Conservation (phyloP, 352 stramenopile species). For the Globisporangium spiculum region DNA sequence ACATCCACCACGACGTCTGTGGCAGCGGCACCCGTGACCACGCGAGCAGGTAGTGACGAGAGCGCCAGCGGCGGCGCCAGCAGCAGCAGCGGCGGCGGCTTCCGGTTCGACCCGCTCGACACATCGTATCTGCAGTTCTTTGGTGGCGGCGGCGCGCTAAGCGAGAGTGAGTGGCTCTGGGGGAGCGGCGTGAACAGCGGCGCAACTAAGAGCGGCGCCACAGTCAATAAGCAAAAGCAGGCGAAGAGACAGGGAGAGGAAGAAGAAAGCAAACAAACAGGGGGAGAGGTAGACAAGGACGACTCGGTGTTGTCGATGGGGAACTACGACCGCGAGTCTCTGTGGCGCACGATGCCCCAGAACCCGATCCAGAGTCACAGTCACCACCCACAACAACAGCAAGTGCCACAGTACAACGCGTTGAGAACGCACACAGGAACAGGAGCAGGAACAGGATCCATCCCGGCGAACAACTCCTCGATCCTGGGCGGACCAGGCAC, state of each 20-base stretch:
- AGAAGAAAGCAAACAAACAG: not conserved
- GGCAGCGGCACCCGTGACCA: conserved; percentile 19
- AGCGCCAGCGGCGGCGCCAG: conserved; percentile 13
- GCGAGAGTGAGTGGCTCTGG: conserved; percentile 29
- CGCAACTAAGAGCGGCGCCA: not conserved
- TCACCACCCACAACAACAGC: conserved; percentile 12
- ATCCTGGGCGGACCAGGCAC: not conserved
- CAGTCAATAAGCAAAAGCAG: conserved; percentile 11
- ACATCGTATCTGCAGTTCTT: conserved; percentile 14
- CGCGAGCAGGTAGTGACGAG: conserved; percentile 19
- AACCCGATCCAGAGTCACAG: conserved; percentile 15
- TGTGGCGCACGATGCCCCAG: conserved; percentile 51
- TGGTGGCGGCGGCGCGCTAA: not conserved
- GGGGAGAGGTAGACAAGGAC: not conserved
- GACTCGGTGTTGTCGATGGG: conserved; percentile 31
- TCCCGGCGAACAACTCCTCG: not conserved
- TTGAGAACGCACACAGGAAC: conserved; percentile 6
- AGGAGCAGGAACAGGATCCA: not conserved
- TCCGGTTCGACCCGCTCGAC: conserved; percentile 20
- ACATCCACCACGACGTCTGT: conserved; percentile 35
- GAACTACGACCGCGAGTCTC: conserved; percentile 54
- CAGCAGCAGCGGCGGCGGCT: conserved; percentile 10
- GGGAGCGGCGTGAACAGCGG: conserved; percentile 16
- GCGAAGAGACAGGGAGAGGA: not conserved
- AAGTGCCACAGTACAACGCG: conserved; percentile 18